Conservation (phyloP, 129 eudicot genomes). For the Artemisia tridentata region DNA sequence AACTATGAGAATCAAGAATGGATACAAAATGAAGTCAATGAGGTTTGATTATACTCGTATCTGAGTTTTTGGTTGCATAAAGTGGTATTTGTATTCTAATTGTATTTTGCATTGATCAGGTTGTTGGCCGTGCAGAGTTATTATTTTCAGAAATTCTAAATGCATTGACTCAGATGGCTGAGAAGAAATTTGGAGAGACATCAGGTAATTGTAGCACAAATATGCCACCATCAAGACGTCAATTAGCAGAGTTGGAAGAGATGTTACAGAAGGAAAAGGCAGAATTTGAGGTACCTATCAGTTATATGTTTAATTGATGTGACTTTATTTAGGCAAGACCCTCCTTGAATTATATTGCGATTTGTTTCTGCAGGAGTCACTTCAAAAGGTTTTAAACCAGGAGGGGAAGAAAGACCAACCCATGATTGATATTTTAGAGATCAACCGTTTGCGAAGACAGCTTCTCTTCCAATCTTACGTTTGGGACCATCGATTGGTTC, state of each 20-base stretch:
- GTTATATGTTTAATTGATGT: neutral
- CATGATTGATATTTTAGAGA: constrained; percentile 69
- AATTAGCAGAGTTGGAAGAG: constrained; percentile 57
- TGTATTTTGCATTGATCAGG: constrained; percentile 43
- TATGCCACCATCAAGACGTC: constrained; percentile 50
- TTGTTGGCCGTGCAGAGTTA: constrained; percentile 68
- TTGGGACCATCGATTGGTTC: constrained; percentile 86
- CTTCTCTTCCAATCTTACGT: constrained; percentile 73
- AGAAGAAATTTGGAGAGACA: constrained; percentile 47
- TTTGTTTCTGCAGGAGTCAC: constrained; percentile 54
- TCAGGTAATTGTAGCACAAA: constrained; percentile 31
- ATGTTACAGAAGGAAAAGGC: constrained; percentile 72
- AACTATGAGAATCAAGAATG: constrained; percentile 75
- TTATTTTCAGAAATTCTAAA: constrained; percentile 79
- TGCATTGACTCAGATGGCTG: constrained; percentile 60
- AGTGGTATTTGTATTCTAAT: constrained; percentile 10
- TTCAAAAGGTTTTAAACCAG: constrained; percentile 49
- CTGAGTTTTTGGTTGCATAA: constrained; percentile 4
- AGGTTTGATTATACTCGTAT: constrained; percentile 46
- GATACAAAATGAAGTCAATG: constrained; percentile 78
- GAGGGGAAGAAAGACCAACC: constrained; percentile 39
- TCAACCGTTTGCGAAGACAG: constrained; percentile 76
- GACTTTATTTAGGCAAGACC: neutral
- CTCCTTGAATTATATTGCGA: neutral
- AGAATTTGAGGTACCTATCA: constrained; percentile 76